Evolutionary conservation across 2,329 filamentous ascomycete genomes (phyloP), one percentile per base, ranked within the genome.

Genomic region (Venturia oleaginea): DNA sequence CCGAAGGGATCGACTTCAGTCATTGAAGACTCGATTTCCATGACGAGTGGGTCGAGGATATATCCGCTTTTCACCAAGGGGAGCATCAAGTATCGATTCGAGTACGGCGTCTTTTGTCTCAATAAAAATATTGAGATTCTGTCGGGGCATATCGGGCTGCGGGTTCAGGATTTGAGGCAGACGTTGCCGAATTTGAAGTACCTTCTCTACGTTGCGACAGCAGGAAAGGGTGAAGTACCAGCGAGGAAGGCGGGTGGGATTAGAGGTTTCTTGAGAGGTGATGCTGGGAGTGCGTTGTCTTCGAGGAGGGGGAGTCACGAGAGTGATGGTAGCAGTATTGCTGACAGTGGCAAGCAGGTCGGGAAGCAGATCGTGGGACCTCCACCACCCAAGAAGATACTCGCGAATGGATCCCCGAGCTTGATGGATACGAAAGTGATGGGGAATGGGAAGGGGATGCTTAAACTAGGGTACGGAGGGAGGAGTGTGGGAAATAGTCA

Each of bases 101-200:
- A 97, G 70, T 99, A 97, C 74, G 94, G 83, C 13, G 94, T 96
- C 72, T 99, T 97, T 71, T 79, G 97, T n/a, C 82, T 99, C 17
- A 97, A 97, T 78, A 97, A 97, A 76, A 81, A 97, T 72, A 92
- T 99, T 64, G 92, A 97, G 69, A 80, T 86, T 59, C 73, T 89
- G 13, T 78, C 76, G 24, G 83, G 81, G 66, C 77, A 79, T 0
- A 86, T 92, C 68, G 88, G 88, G 0, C 79, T 97, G 15, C 86
- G 88, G 59, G 87, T 96, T 0, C 83, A 97, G 67, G 94, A 99
- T 71, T 91, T 97, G 22, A 84, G 94, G 4, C 91, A 97, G 69
- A 96, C 93, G 0, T 78, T 97, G 7, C 92, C 93, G 1, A 99
- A 99, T 72, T 79, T 99, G 11, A 96, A 96, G 74, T 97, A 96